Evolutionary conservation across 2,329 filamentous ascomycete species (phyloP).

Genomic region (Arthrobotrys sphaeroides): DNA sequence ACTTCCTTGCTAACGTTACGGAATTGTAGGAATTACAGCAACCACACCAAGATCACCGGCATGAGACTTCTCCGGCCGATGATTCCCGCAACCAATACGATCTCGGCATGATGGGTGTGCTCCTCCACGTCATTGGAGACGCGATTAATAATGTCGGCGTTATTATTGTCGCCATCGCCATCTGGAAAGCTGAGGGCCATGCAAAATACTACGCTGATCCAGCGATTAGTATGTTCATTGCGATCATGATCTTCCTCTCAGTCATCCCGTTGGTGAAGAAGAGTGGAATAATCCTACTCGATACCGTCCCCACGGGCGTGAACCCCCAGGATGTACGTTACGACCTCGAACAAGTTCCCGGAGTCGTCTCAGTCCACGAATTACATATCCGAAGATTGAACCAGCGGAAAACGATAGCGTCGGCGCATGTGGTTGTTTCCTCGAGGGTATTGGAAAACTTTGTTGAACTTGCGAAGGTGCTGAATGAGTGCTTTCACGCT

Average conservation of each 20-base stretch:
- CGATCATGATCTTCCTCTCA: slow-evolving; percentile 75
- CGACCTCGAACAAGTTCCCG: slow-evolving; percentile 74
- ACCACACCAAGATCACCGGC: slow-evolving; percentile 66
- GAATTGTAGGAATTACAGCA: slow-evolving; percentile 53
- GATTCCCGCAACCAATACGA: slow-evolving; percentile 65
- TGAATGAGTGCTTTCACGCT: slow-evolving; percentile 75
- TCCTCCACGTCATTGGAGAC: slow-evolving; percentile 77
- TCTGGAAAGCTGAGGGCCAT: slow-evolving; percentile 71
- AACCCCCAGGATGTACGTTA: slow-evolving; percentile 72
- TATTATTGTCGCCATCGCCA: slow-evolving; percentile 73
- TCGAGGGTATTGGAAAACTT: slow-evolving; percentile 69
- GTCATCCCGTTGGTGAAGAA: slow-evolving; percentile 71
- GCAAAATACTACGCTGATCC: slow-evolving; percentile 77
- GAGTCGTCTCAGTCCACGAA: slow-evolving; percentile 74
- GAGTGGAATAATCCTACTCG: slow-evolving; percentile 73
- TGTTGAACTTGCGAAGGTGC: slow-evolving; percentile 69
- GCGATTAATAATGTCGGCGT: slow-evolving; percentile 80
- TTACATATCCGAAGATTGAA: slow-evolving; percentile 78
- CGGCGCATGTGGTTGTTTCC: slow-evolving; percentile 73
- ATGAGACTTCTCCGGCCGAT: slow-evolving; percentile 59
- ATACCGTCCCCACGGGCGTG: slow-evolving; percentile 72
- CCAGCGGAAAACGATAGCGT: slow-evolving; percentile 75
- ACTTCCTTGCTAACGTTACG: not conserved
- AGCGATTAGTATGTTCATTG: slow-evolving; percentile 73
- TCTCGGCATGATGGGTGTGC: slow-evolving; percentile 75